These are phyloP conservation scores for Achlya hypogyna DNA, from an alignment of 352 stramenopile genomes.

Conservation along the genomic window DNA sequence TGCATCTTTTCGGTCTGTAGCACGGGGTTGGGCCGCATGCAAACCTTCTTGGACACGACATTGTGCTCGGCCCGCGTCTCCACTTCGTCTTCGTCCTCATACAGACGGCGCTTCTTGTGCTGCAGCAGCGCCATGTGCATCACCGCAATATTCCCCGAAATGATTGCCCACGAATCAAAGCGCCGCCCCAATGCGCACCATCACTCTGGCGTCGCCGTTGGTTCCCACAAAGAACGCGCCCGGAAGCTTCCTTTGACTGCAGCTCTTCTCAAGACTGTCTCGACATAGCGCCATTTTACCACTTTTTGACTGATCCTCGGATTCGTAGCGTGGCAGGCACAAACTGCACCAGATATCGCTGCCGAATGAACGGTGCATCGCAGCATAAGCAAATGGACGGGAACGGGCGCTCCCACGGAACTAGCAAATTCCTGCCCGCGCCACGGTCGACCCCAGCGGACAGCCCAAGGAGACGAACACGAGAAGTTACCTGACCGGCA, in stretches of 20 bases:
- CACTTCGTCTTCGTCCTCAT: background rate
- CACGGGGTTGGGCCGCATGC: background rate
- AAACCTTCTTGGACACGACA: background rate
- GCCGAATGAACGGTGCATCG: too few relatives aligned
- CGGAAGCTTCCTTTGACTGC: background rate
- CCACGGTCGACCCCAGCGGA: too few relatives aligned
- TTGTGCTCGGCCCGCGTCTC: background rate
- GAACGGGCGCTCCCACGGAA: too few relatives aligned
- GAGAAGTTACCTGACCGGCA: too few relatives aligned
- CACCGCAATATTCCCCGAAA: too few relatives aligned
- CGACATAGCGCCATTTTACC: background rate
- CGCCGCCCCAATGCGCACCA: background rate
- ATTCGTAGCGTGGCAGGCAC: too few relatives aligned
- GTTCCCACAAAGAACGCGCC: background rate
- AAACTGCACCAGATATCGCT: too few relatives aligned
- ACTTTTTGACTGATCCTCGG: too few relatives aligned
- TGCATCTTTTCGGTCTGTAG: constrained; percentile 41
- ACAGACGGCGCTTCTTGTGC: background rate
- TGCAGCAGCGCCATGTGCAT: background rate
- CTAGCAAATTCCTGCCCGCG: too few relatives aligned
- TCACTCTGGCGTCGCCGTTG: background rate
- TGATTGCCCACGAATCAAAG: background rate
- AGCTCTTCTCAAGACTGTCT: background rate
- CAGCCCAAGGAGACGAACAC: too few relatives aligned
- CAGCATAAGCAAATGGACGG: too few relatives aligned